A percentile compares a stretch with the other conserved stretches of the same genome.
Evolutionary conservation across 164 flowering plant genomes (phyloP).

Genomic region (Warburgia ugandensis): DNA sequence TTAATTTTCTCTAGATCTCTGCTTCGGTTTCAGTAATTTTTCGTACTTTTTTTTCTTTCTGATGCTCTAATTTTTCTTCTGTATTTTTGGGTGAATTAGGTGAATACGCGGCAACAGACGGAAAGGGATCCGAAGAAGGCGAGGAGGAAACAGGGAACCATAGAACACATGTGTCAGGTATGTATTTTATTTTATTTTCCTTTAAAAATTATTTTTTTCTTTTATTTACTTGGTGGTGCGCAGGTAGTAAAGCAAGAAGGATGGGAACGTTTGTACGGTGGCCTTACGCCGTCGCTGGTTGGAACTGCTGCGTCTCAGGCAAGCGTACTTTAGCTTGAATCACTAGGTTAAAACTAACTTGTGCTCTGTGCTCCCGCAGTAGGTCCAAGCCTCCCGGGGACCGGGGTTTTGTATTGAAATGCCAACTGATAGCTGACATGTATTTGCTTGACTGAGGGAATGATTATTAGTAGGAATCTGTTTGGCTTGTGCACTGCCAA

Average conservation of each 20-base stretch:
- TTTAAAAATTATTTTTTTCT: not conserved
- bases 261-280: conserved; percentile 81
- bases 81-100: conserved; percentile 27
- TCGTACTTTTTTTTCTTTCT: not conserved
- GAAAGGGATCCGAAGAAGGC: conserved; percentile 62
- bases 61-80: not conserved
- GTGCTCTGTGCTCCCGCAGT: no score
- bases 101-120: conserved; percentile 90
- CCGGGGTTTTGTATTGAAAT: no score
- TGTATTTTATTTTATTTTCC: not conserved
- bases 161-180: conserved; percentile 76
- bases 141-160: conserved; percentile 47
- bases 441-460: no score
- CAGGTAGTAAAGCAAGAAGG: conserved; percentile 89
- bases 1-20: not conserved
- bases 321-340: conserved; percentile 12
- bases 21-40: not conserved
- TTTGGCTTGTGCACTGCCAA: no score
- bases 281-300: conserved; percentile 71
- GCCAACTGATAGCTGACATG: no score
- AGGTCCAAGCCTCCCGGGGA: no score
- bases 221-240: not conserved
- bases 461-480: no score
- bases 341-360: no score
- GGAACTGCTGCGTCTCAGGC: conserved; percentile 98